Base-by-base conservation (phyloP, 208 protist genomes). In the Acanthamoeba sp. region DNA sequence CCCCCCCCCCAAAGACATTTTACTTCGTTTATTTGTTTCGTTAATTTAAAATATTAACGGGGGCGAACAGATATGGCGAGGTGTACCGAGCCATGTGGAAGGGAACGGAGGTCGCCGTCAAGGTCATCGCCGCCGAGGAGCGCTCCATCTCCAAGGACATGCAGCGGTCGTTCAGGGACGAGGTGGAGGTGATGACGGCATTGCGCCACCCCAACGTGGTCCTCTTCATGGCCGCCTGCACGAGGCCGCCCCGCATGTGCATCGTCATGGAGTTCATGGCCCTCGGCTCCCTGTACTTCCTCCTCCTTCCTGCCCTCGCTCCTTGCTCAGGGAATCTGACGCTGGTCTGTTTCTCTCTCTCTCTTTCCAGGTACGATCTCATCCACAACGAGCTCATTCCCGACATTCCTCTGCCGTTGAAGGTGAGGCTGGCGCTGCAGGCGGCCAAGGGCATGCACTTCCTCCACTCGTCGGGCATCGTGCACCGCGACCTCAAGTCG, bases 401-500 rank as follows among this genome's bases (percentile, higher is more conserved):
- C 40, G 55, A 89, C 80, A 59, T 95, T 50, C 94, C 95, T 36
- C 29, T 45, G 14, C 55, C 16, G 12, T 20, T 73, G 24, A 73
- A 48, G 48, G 40, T 91, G 16, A 2, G 36, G 55, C 5, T 91
- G 55, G 36, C 24, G 36, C n/a, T 27, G 48, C 85, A 91, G 48
- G 85, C 55, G 32, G 85, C 85, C 85, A 64, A 91, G 59, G 85
- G 85, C 85, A 91, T 91, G 85, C n/a, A 91, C 85, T 91, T 73
- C 85, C 85, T 91, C 3, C 85, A 91, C 42, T 88, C 78, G 87
- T 93, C 84, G 24, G 94, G 95, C 45, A 96, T 97, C 95, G 84
- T 50, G 32, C 78, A 87, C 48, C 78, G 78, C 45, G 78, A 87
- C 45, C 78, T 87, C 78, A 87, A 87, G 96, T 85, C 96, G 96